Conservation (phyloP, 1,284 basidiomycete species). For the Melampsora larici-populina region DNA sequence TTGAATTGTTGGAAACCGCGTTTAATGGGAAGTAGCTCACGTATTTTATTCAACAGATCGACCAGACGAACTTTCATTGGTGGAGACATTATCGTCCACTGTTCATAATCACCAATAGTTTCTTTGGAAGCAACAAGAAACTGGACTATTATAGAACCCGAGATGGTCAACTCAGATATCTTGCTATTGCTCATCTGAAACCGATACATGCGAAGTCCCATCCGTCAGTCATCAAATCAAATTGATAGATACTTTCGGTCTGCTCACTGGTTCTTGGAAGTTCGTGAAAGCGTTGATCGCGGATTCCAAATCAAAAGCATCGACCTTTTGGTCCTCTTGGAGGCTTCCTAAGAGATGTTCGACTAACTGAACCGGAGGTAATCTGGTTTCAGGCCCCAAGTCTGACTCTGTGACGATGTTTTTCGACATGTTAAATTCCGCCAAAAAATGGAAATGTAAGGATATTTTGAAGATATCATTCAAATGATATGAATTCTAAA, state of each 20-base stretch:
- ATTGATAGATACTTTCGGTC: neutral
- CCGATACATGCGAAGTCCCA: neutral
- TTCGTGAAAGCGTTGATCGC: neutral
- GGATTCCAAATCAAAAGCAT: neutral
- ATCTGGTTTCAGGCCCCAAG: neutral
- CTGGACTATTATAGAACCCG: neutral
- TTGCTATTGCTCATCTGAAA: neutral
- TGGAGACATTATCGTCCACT: neutral
- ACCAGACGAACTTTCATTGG: neutral
- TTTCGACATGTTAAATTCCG: too few species aligned
- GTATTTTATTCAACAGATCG: neutral
- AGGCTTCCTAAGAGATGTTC: neutral
- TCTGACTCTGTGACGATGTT: too few species aligned
- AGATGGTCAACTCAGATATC: neutral
- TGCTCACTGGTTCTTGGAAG: slow-evolving; percentile 2
- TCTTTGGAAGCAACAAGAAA: neutral
- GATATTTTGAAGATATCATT: too few species aligned
- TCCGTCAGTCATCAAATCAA: neutral
- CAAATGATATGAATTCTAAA: too few species aligned
- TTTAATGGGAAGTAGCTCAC: neutral
- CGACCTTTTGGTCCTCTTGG: neutral
- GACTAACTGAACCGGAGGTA: neutral
- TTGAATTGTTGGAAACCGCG: too few species aligned
- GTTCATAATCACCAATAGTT: neutral
- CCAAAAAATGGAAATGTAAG: too few species aligned